A percentile compares a stretch with the other conserved stretches of the same genome.
phyloP scores from a whole-genome alignment of 108 stramenopile genomes.

The Fistulifera pelliculosa region DNA sequence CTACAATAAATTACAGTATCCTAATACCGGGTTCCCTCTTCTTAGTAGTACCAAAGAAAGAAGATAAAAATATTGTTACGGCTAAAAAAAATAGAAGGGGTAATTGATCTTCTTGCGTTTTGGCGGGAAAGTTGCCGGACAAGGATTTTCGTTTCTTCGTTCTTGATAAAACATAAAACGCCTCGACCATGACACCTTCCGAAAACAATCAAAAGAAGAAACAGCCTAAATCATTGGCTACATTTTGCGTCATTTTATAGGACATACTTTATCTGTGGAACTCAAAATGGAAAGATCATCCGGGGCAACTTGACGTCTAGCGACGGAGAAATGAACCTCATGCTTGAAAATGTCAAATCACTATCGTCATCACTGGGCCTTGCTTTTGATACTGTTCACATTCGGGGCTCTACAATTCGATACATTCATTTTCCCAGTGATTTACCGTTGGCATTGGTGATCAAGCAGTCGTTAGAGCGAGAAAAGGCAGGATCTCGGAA shows the following conservation, averaged over 20 bases:
- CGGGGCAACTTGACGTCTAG: conserved; percentile 40
- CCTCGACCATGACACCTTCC: not conserved
- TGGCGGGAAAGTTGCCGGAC: too few relatives aligned
- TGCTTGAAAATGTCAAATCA: conserved; percentile 18
- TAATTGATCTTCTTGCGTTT: too few relatives aligned
- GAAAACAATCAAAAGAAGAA: conserved; percentile 1
- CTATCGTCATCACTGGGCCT: conserved; percentile 2
- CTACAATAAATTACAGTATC: too few relatives aligned
- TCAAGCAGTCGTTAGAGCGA: conserved; percentile 42
- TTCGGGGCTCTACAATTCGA: conserved; percentile 64
- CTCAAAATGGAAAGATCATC: conserved; percentile 55
- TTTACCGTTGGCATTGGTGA: conserved; percentile 28
- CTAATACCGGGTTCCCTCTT: too few relatives aligned
- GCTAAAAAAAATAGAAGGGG: too few relatives aligned
- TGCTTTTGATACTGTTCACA: not conserved
- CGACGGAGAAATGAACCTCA: conserved; percentile 66
- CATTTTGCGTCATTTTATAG: conserved; percentile 51
- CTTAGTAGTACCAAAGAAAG: too few relatives aligned
- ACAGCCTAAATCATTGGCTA: conserved; percentile 16
- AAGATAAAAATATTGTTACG: too few relatives aligned
- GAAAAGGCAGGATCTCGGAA: conserved; percentile 45
- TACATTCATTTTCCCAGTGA: conserved; percentile 73
- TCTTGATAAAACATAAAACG: too few relatives aligned
- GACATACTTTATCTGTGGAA: conserved; percentile 57
- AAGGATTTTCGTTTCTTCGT: too few relatives aligned